Base-by-base conservation (phyloP, 306 rosid species). In the Cercis canadensis region DNA sequence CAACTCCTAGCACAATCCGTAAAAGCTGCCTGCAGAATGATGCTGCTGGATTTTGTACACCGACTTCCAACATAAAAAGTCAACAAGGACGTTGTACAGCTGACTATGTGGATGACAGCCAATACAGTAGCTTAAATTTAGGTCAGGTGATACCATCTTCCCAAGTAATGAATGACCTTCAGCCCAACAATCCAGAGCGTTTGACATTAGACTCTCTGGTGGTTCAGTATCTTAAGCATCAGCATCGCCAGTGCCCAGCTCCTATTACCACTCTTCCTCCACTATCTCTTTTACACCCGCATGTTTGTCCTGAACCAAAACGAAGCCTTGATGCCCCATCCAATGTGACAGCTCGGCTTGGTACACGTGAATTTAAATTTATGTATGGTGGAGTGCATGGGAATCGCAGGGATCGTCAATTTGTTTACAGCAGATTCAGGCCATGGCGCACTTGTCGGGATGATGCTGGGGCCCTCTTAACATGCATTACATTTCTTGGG, bases 261-360 rank as follows among this genome's bases (percentile, higher is more conserved):
- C 99, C 99, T 32, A 95, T 95, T 71, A 95, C 99, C 39, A 95
- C 99, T 24, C 99, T 95, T 63, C 99, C 99, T 32, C 99, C 99
- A 7, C 81, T 95, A 34, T 95, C 99, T 77, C 90, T 95, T 41
- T 65, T 95, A 33, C 92, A 92, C 49, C 96, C 92, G 4, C 99
- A 95, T 55, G 92, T 95, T 75, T 95, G 99, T 78, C 99, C 99
- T 19, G 97, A 95, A 80, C 99, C 97, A 36, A 95, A 88, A 71
- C 85, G 96, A 53, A 85, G 92, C 81, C 88, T 95, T 29, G 97
- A 95, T 55, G 99, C 97, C 52, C 99, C 99, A 67, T 82, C 85
- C 34, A 95, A 95, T 74, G 89, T 92, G 16, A 87, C 99, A 10
- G 90, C 93, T 31, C 91, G 99, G 43, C 96, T 95, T 78, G 96